Evolutionary conservation across 2,329 filamentous ascomycete genomes (phyloP), one percentile per base, ranked within the genome.

Genomic region (Hysterium pulicare): DNA sequence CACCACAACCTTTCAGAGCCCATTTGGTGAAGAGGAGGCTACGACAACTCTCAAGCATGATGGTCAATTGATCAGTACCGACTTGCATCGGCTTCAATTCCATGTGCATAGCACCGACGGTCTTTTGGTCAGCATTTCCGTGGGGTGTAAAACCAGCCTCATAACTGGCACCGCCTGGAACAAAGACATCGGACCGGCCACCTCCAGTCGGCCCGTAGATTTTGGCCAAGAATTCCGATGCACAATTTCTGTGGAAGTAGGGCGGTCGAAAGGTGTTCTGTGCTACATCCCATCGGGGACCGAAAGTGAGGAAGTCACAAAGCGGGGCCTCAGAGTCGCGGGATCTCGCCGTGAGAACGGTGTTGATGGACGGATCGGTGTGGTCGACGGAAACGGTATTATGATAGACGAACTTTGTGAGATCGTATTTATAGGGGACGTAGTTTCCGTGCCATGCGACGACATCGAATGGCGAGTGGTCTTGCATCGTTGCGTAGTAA

Each of bases 371-470:
- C 0, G 86, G 86, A 58, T 90, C 86, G 1, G 85, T 85, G 58
- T 90, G 86, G 62, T 90, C 86, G 58, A 79, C 87, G 7, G 81
- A 84, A 50, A 87, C 81, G 41, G 76, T 81, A 15, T 86, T 86
- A 33, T 90, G 82, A 33, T 80, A 81, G 68, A 84, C 86, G 74
- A 89, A 90, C 22, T 84, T 80, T 20, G 83, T 84, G 1, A 90
- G 75, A 55, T 90, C 86, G 69, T 90, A 90, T 68, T 90, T 90
- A 75, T 82, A 88, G 0, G 86, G 86, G 47, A 46, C 55, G 67
- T 89, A 90, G 49, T 81, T 86, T 33, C 86, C 86, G 59, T 90
- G 86, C 86, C 86, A 90, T 2, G 82, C 84, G 3, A 89, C 86
- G 0, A 90, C 79, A 54, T 90, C 86, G 55, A 89, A 90, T 0